These are phyloP conservation scores for Bretziella fagacearum DNA, from an alignment of 2,329 filamentous ascomycete genomes.

Conservation along the genomic window DNA sequence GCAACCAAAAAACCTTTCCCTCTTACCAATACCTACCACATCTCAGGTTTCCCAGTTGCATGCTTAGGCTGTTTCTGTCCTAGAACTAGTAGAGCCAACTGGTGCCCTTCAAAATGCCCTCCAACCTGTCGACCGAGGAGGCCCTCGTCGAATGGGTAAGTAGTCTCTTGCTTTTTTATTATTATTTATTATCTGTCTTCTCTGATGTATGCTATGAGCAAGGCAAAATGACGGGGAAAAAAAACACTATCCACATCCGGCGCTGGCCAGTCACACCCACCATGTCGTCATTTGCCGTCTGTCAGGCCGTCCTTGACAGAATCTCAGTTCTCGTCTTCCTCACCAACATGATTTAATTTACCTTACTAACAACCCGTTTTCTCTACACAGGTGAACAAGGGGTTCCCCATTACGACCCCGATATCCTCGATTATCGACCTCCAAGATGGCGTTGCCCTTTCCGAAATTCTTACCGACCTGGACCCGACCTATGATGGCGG, in stretches of 20 bases:
- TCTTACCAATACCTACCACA: neutral
- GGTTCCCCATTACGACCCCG: constrained; percentile 29
- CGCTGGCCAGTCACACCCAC: neutral
- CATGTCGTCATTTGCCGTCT: neutral
- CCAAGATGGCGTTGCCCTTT: constrained; percentile 37
- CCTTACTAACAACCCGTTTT: neutral
- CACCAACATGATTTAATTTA: no score
- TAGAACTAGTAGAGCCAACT: neutral
- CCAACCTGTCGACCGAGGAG: constrained; percentile 11
- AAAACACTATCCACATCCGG: neutral
- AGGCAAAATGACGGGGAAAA: neutral
- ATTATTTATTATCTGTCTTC: neutral
- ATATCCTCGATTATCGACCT: constrained; percentile 35
- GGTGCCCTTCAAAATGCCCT: constrained; percentile 9
- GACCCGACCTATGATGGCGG: constrained; percentile 38
- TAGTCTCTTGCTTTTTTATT: neutral
- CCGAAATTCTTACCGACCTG: constrained; percentile 39
- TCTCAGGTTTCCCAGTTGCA: neutral
- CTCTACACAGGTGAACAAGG: constrained; percentile 20
- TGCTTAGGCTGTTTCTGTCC: constrained; percentile 10
- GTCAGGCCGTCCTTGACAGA: neutral
- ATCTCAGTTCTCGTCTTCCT: neutral
- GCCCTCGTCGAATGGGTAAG: constrained; percentile 15
- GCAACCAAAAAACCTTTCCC: neutral
- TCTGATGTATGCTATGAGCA: neutral